Conservation (phyloP, 140 eudicot species). For the Bidens hawaiensis region DNA sequence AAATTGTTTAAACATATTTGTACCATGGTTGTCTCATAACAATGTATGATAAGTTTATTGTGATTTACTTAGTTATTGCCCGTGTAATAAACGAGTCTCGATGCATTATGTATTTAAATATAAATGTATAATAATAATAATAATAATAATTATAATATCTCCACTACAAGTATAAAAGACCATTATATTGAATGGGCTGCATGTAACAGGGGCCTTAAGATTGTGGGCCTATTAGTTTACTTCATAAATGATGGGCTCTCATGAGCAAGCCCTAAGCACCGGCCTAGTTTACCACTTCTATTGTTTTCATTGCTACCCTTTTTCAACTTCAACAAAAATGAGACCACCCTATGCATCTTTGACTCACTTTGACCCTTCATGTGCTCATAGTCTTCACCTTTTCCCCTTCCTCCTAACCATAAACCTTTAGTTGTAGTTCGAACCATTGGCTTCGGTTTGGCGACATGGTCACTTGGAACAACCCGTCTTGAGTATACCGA, state of each 20-base stretch:
- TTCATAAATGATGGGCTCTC: constrained; percentile 30
- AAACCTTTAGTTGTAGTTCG: constrained; percentile 21
- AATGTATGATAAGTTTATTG: no score
- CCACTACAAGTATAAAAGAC: constrained; percentile 1
- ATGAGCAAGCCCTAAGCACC: constrained; percentile 35
- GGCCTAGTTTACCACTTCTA: constrained; percentile 30
- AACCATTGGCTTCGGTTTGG: constrained; percentile 28
- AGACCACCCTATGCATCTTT: constrained; percentile 45
- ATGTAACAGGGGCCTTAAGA: constrained; percentile 6
- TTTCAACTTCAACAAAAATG: constrained; percentile 36
- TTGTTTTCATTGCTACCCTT: constrained; percentile 28
- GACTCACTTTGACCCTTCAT: constrained; percentile 22
- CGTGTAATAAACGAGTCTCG: no score
- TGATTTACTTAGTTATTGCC: no score
- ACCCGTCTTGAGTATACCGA: constrained; percentile 37
- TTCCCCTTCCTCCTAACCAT: constrained; percentile 14
- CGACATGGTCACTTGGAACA: background rate
- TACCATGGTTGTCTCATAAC: no score
- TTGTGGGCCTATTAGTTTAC: constrained; percentile 14
- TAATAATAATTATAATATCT: no score
- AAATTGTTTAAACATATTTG: no score
- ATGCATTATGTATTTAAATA: no score
- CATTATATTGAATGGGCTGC: constrained; percentile 11
- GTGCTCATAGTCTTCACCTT: constrained; percentile 11
- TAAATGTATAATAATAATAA: background rate